Evolutionary conservation across 225 moss, liverwort and hornwort genomes (phyloP).

Genomic region (Sphagnum tenellum): DNA sequence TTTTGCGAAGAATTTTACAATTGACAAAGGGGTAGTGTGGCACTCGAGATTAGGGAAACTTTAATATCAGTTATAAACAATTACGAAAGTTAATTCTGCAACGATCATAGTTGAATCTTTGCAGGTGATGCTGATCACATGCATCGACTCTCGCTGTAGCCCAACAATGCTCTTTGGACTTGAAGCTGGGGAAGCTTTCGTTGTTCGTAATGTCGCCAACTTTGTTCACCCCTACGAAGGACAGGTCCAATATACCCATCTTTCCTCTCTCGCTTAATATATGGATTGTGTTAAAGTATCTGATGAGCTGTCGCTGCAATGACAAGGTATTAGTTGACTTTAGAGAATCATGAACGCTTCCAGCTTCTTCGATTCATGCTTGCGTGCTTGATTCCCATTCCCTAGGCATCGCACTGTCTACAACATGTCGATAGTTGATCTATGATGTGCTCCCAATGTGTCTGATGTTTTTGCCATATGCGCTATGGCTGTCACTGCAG

Average conservation of each 20-base stretch:
- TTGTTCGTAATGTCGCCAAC: conserved; percentile 38
- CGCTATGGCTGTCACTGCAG: not conserved
- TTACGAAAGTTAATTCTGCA: no score
- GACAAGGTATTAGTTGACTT: no score
- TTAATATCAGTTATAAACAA: no score
- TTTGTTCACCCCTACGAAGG: conserved; percentile 25
- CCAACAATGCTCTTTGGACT: conserved; percentile 18
- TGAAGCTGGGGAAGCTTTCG: conserved; percentile 27
- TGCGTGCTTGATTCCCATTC: no score
- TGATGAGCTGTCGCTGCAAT: not conserved
- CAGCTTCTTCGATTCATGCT: no score
- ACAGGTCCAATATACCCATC: not conserved
- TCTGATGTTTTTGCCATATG: no score
- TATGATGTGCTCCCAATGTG: no score
- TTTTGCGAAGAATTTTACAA: not conserved
- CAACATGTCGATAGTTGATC: no score
- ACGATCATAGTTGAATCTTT: not conserved
- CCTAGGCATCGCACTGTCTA: no score
- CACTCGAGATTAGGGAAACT: not conserved
- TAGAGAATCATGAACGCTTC: no score
- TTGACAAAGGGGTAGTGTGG: not conserved
- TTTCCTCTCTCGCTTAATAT: no score
- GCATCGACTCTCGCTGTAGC: conserved; percentile 27
- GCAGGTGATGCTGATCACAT: conserved; percentile 39
- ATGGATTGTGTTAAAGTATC: not conserved